Conservation (phyloP, 2,329 filamentous ascomycete genomes). For the Sporothrix curviconia region DNA sequence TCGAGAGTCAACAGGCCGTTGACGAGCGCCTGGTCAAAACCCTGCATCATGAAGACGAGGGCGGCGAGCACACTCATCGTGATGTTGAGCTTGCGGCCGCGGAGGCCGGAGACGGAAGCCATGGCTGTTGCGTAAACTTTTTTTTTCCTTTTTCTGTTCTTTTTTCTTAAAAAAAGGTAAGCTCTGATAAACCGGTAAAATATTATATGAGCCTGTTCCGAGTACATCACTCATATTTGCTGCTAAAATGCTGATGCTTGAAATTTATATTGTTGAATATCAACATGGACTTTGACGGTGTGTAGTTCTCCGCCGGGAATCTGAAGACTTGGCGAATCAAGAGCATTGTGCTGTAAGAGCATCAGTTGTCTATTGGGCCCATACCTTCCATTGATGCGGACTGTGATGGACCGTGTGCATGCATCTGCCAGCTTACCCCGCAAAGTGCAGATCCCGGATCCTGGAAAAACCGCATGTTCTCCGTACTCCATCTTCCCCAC, state of each 20-base stretch:
- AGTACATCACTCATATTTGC: no score
- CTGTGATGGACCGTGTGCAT: background rate
- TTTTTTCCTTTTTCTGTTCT: background rate
- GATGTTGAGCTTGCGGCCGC: background rate
- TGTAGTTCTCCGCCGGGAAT: no score
- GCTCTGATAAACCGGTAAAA: no score
- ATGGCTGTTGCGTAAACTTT: background rate
- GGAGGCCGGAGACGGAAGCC: background rate
- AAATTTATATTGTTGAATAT: no score
- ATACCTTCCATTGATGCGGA: background rate
- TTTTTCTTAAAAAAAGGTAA: no score
- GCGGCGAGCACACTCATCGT: background rate
- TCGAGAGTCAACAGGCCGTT: conserved; percentile 65
- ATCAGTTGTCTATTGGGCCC: no score
- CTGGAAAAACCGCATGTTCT: background rate
- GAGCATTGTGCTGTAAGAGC: no score
- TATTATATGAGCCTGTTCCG: no score
- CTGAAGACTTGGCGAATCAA: no score
- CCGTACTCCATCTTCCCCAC: background rate
- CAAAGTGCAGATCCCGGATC: background rate
- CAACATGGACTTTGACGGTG: no score
- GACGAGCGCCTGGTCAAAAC: conserved; percentile 60
- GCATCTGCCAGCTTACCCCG: background rate
- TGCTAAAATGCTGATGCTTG: no score
- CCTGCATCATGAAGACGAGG: background rate